Evolutionary conservation across 352 stramenopile genomes (phyloP).

Genomic region (Globisporangium megalacanthum): DNA sequence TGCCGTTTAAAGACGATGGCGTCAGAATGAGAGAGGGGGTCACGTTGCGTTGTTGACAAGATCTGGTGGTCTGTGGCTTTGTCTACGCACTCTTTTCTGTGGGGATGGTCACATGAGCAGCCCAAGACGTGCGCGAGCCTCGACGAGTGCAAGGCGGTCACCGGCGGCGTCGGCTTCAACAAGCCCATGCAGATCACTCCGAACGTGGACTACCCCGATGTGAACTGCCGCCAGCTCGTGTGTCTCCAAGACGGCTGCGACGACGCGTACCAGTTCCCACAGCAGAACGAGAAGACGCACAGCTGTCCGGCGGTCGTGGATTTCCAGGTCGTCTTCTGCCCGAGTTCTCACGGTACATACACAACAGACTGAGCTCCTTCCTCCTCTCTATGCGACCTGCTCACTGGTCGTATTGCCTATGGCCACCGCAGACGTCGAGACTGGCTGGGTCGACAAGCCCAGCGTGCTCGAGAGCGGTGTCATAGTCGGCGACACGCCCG

Average conservation of each 20-base stretch:
- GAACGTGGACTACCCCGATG: not conserved
- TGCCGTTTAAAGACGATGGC: not conserved
- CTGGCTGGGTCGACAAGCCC: conserved; percentile 7
- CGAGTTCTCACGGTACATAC: conserved; percentile 1
- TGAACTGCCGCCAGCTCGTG: conserved; percentile 34
- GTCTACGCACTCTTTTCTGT: no score
- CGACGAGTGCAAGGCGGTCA: conserved; percentile 44
- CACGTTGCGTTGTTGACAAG: no score
- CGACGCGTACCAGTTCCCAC: conserved; percentile 62
- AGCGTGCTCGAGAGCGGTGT: conserved; percentile 6
- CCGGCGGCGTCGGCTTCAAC: conserved; percentile 59
- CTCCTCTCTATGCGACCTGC: not conserved
- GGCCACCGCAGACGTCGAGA: conserved; percentile 2
- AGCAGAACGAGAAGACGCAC: conserved; percentile 51
- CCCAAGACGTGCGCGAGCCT: conserved; percentile 39
- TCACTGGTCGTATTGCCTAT: not conserved
- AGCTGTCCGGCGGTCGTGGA: conserved; percentile 26
- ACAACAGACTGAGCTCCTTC: not conserved
- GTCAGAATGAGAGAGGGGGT: no score
- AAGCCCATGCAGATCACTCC: conserved; percentile 55
- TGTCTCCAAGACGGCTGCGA: conserved; percentile 47
- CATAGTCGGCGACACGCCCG: conserved; percentile 3
- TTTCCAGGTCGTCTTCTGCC: conserved; percentile 49
- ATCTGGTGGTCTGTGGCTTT: no score
- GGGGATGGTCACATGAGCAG: conserved; percentile 12